Evolutionary conservation across 139 green algal species (phyloP).

Genomic region (Deuterostichococcus epilithicus): DNA sequence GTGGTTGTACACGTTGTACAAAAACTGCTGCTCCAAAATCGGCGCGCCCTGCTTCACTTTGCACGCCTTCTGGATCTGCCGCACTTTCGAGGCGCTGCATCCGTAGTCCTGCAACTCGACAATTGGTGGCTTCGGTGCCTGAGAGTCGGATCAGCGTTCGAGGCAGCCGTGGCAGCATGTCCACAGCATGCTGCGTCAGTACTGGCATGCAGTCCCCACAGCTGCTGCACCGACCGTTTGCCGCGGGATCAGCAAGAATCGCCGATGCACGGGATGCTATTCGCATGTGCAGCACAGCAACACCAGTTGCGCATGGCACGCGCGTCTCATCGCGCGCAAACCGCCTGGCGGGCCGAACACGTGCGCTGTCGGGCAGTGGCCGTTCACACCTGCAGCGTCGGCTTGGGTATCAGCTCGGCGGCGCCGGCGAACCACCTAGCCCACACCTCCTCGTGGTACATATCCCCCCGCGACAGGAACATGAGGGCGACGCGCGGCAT

Average conservation of each 20-base stretch:
- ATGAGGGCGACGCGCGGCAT: conserved; percentile 23
- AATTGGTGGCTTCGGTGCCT: background rate
- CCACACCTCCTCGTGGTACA: conserved; percentile 30
- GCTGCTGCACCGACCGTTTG: too few relatives aligned
- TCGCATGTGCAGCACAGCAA: too few relatives aligned
- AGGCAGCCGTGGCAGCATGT: background rate
- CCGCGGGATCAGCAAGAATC: too few relatives aligned
- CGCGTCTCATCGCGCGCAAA: too few relatives aligned
- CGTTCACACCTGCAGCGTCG: background rate
- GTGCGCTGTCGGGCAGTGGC: background rate
- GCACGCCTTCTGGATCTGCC: background rate
- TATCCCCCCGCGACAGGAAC: conserved; percentile 18
- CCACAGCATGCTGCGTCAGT: too few relatives aligned
- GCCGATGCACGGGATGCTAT: too few relatives aligned
- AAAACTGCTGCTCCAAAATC: background rate
- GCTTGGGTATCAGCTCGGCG: conserved; percentile 17
- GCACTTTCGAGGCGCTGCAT: background rate
- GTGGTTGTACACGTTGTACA: conserved; percentile 38
- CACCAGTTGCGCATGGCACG: too few relatives aligned
- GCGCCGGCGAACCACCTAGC: conserved; percentile 25
- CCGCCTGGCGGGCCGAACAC: background rate
- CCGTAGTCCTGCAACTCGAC: background rate
- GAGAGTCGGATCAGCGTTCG: background rate
- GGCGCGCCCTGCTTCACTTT: background rate
- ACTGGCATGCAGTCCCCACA: too few relatives aligned